Conservation (phyloP, 257 asterid genomes). For the Fraxinus excelsior region DNA sequence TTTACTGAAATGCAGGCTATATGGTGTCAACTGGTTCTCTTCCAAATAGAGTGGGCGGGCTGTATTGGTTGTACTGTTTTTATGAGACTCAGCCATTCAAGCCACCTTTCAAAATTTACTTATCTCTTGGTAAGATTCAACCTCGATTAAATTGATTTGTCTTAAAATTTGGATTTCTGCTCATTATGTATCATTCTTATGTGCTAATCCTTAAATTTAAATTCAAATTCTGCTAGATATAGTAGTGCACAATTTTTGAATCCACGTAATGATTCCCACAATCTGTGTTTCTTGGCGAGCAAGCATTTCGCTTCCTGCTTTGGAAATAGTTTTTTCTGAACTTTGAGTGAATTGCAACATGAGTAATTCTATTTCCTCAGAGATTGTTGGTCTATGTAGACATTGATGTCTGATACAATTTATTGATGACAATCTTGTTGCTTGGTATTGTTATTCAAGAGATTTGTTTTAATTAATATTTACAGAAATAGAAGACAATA, state of each 20-base stretch:
- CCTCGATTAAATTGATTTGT: slow-evolving; percentile 5
- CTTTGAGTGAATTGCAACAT: slow-evolving; percentile 2
- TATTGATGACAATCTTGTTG: not conserved
- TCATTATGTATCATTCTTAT: not conserved
- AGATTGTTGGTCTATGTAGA: not conserved
- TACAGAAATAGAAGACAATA: not conserved
- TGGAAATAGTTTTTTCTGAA: slow-evolving; percentile 3
- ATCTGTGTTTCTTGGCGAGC: not conserved
- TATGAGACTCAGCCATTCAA: slow-evolving; percentile 77
- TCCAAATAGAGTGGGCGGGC: slow-evolving; percentile 69
- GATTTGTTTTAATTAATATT: not conserved
- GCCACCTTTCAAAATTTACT: slow-evolving; percentile 75
- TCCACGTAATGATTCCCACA: not conserved
- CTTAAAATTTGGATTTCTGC: not conserved
- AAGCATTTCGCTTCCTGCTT: not conserved
- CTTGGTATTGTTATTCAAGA: not conserved
- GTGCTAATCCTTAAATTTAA: slow-evolving; percentile 7
- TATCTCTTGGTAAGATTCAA: slow-evolving; percentile 58
- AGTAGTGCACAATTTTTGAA: not conserved
- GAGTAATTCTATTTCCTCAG: slow-evolving; percentile 3
- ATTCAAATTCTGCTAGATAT: slow-evolving; percentile 19
- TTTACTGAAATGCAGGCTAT: slow-evolving; percentile 51
- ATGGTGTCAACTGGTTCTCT: slow-evolving; percentile 52
- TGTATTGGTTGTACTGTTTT: slow-evolving; percentile 79
- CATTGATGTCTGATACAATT: not conserved